Evolutionary conservation across 2,329 filamentous ascomycete species (phyloP).

Genomic region (Zymoseptoria ardabiliae): DNA sequence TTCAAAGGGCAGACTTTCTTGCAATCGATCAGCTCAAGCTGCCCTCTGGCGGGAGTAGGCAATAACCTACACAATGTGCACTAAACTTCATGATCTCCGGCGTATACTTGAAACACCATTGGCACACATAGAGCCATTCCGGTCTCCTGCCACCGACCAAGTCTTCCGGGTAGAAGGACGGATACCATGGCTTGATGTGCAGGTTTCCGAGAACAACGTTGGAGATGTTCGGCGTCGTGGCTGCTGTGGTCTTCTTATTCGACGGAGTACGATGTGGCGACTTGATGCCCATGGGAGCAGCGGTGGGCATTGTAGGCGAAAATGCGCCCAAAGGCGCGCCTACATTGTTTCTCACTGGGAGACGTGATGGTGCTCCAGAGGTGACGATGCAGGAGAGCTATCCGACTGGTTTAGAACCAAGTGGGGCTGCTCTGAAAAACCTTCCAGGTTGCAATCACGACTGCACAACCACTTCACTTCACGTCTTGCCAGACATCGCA

Average conservation of each 20-base stretch:
- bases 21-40: constrained; percentile 12
- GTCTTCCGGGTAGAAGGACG: constrained; percentile 77
- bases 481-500: not conserved
- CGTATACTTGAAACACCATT: constrained; percentile 93
- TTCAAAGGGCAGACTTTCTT: constrained; percentile 40
- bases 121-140: constrained; percentile 71
- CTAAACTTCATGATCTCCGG: constrained; percentile 43
- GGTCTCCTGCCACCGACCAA: constrained; percentile 36
- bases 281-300: constrained; percentile 6
- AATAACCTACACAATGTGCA: constrained; percentile 36
- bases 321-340: not conserved
- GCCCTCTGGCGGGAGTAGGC: not conserved
- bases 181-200: constrained; percentile 85
- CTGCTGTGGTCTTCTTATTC: constrained; percentile 9
- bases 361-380: not conserved
- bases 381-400: not conserved
- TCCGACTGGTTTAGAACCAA: too few species aligned
- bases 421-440: not conserved
- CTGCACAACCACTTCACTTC: not conserved
- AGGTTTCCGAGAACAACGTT: constrained; percentile 80
- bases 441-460: not conserved
- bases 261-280: constrained; percentile 16
- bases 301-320: constrained; percentile 1
- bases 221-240: constrained; percentile 66
- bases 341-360: not conserved